phyloP scores from a whole-genome alignment of 495 filamentous ascomycete species.

The Penicillium samsonianum region DNA sequence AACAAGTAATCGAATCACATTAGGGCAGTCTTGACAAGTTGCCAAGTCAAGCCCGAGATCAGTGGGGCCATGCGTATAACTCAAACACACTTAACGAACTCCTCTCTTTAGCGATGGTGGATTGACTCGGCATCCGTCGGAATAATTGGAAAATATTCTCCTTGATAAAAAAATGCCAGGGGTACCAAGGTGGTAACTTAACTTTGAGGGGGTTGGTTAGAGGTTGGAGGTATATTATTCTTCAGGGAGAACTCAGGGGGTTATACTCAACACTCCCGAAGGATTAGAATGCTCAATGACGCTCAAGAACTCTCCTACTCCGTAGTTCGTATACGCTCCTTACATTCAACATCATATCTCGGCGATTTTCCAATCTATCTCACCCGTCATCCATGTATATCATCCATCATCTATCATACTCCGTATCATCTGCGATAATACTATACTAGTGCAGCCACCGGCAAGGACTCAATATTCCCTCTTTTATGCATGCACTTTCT shows the following conservation, averaged over 20 bases:
- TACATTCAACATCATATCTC: background rate
- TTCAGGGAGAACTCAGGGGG: background rate
- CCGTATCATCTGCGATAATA: too few species aligned
- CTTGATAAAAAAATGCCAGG: background rate
- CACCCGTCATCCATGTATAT: background rate
- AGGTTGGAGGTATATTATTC: background rate
- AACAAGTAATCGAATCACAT: too few species aligned
- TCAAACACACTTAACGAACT: conserved; percentile 36
- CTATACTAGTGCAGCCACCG: background rate
- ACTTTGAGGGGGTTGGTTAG: background rate
- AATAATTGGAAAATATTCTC: too few species aligned
- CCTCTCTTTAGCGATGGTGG: too few species aligned
- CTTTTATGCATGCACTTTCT: background rate
- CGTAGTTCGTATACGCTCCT: background rate
- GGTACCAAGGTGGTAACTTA: background rate
- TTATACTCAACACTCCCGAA: background rate
- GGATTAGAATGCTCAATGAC: background rate
- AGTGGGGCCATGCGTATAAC: conserved; percentile 23
- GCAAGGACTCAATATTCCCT: background rate
- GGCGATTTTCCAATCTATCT: background rate
- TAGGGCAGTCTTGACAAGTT: conserved; percentile 16
- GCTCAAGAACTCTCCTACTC: too few species aligned
- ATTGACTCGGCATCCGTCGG: too few species aligned
- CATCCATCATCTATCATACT: background rate
- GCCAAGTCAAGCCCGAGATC: conserved; percentile 20